These are phyloP conservation scores for Alternaria hordeiaustralica DNA, from an alignment of 2,329 filamentous ascomycete species.

Conservation along the genomic window DNA sequence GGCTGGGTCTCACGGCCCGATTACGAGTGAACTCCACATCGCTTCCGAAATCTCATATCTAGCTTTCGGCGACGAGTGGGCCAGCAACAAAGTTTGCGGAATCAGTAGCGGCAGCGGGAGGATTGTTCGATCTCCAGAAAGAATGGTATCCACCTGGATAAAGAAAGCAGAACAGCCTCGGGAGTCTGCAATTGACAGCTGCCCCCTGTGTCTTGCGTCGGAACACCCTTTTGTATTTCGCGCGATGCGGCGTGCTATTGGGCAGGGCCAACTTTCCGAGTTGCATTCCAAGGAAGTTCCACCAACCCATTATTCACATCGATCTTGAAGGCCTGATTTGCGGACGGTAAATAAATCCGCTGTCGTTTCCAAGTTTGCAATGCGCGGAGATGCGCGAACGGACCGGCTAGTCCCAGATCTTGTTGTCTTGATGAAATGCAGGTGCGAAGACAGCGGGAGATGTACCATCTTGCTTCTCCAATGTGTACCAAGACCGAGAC, in stretches of 20 bases:
- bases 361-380: background rate
- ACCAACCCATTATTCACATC: constrained; percentile 1
- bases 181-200: background rate
- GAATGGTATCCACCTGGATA: constrained; percentile 4
- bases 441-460: constrained; percentile 1
- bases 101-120: constrained; percentile 6
- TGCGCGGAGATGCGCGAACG: background rate
- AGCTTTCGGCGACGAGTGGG: background rate
- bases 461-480: background rate
- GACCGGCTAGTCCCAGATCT: background rate
- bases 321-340: constrained; percentile 7
- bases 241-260: background rate
- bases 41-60: constrained; percentile 1
- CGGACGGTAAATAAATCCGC: background rate
- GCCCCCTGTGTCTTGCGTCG: background rate
- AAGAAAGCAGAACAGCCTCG: background rate
- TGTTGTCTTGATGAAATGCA: background rate
- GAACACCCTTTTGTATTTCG: background rate
- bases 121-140: constrained; percentile 5
- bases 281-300: background rate
- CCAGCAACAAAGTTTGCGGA: background rate
- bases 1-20: background rate
- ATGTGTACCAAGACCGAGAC: background rate
- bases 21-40: background rate
- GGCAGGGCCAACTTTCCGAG: background rate